A percentile compares a stretch with the other conserved stretches of the same genome.
Evolutionary conservation across 441 rosid species (phyloP).

Genomic region (Isatis lusitanica): DNA sequence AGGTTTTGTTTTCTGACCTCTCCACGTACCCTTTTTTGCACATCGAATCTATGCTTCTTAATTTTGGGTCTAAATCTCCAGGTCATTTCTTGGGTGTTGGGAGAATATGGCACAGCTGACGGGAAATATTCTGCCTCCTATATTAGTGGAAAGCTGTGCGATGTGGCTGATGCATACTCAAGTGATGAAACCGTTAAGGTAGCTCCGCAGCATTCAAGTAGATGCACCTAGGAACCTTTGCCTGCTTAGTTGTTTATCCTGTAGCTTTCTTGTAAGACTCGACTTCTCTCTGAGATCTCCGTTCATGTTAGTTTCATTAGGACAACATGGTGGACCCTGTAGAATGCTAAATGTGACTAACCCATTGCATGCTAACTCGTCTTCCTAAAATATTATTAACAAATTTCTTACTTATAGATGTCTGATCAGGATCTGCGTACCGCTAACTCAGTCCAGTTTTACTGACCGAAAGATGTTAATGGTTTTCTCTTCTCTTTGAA

Average conservation of each 20-base stretch:
- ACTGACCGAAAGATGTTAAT: background rate
- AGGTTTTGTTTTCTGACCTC: constrained; percentile 27
- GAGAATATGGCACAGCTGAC: constrained; percentile 93
- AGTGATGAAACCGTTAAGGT: constrained; percentile 93
- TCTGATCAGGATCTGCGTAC: constrained; percentile 9
- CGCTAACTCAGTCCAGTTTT: background rate
- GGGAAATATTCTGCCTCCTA: constrained; percentile 82
- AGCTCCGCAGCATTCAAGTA: constrained; percentile 17
- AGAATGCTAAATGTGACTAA: background rate
- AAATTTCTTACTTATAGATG: background rate
- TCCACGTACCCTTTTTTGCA: background rate
- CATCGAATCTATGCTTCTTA: constrained; percentile 11
- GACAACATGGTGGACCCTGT: constrained; percentile 1
- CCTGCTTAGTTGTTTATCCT: background rate
- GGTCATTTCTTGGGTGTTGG: constrained; percentile 97
- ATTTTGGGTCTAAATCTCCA: constrained; percentile 37
- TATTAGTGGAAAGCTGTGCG: constrained; percentile 84
- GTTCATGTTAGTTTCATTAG: constrained; percentile 4
- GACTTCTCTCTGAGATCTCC: constrained; percentile 6
- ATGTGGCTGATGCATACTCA: constrained; percentile 93
- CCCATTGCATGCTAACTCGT: constrained; percentile 3
- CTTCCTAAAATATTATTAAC: background rate
- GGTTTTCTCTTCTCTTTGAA: constrained; percentile 37
- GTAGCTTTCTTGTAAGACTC: background rate
- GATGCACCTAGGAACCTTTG: constrained; percentile 14